Evolutionary conservation across 2,329 filamentous ascomycete species (phyloP).

Genomic region (Lomentospora prolificans): DNA sequence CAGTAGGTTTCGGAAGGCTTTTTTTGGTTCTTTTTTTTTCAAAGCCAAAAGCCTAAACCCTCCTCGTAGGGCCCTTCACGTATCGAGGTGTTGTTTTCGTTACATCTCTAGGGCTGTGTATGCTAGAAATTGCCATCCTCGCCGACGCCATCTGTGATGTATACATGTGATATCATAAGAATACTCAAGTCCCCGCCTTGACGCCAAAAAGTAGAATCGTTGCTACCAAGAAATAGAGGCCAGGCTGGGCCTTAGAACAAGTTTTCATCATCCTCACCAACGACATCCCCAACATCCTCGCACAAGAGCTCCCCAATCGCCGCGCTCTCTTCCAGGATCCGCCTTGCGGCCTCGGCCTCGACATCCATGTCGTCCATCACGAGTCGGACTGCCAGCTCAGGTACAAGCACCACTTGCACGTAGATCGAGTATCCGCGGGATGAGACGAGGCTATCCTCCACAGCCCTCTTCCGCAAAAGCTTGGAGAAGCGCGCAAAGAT

Average conservation of each 20-base stretch:
- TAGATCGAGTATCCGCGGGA: conserved; percentile 58
- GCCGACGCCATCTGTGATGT: too few relatives aligned
- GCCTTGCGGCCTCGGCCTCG: conserved; percentile 30
- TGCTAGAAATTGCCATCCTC: too few relatives aligned
- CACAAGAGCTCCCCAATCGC: conserved; percentile 58
- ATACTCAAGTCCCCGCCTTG: too few relatives aligned
- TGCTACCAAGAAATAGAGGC: not conserved
- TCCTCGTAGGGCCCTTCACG: too few relatives aligned
- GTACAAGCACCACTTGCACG: conserved; percentile 67
- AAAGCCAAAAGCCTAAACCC: too few relatives aligned
- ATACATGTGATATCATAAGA: too few relatives aligned
- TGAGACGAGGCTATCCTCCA: conserved; percentile 56
- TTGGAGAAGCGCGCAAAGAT: conserved; percentile 52
- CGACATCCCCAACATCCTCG: conserved; percentile 40
- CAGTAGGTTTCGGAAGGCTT: too few relatives aligned
- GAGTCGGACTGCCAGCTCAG: conserved; percentile 51
- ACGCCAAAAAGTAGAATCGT: not conserved
- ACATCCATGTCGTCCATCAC: conserved; percentile 48
- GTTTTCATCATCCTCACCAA: conserved; percentile 18
- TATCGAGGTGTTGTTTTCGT: too few relatives aligned
- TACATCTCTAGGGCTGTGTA: too few relatives aligned
- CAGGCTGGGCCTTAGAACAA: too few relatives aligned
- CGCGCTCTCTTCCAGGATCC: conserved; percentile 57
- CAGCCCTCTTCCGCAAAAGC: conserved; percentile 50
- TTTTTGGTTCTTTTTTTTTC: too few relatives aligned